Conservation (phyloP, 106 monocot species). For the Agapanthus africanus region DNA sequence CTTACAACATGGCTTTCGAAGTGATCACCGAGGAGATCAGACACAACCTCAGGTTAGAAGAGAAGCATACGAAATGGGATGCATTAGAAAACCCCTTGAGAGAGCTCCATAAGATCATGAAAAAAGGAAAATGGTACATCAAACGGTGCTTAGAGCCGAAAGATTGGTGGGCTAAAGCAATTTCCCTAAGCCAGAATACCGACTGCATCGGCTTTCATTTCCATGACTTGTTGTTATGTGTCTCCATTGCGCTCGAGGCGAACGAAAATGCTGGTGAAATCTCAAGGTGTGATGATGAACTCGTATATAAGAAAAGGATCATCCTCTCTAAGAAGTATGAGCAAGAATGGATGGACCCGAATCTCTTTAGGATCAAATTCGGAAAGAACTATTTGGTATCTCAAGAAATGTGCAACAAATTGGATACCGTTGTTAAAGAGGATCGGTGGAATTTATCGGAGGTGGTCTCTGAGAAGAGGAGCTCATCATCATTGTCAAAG, state of each 20-base stretch:
- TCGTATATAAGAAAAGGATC: conserved; percentile 23
- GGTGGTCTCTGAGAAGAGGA: conserved; percentile 22
- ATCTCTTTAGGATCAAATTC: conserved; percentile 42
- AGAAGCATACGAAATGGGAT: conserved; percentile 50
- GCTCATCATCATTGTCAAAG: conserved; percentile 18
- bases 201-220: conserved; percentile 54
- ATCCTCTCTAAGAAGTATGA: conserved; percentile 60
- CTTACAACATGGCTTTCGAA: conserved; percentile 46
- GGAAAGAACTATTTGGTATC: conserved; percentile 47
- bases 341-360: conserved; percentile 52
- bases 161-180: conserved; percentile 52
- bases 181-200: conserved; percentile 31
- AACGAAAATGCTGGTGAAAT: conserved; percentile 42
- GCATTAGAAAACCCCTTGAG: conserved; percentile 47
- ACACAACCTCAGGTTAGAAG: conserved; percentile 35
- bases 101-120: conserved; percentile 43
- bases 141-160: conserved; percentile 47
- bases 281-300: conserved; percentile 32
- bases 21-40: conserved; percentile 27
- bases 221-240: conserved; percentile 49
- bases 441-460: conserved; percentile 56
- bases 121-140: conserved; percentile 54
- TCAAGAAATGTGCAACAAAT: conserved; percentile 23
- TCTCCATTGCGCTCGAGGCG: conserved; percentile 45
- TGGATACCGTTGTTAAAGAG: conserved; percentile 33